Percentiles rank a stretch among this genome's conserved stretches.
Conservation (phyloP, 305 asterid genomes). For the Fraxinus latifolia region DNA sequence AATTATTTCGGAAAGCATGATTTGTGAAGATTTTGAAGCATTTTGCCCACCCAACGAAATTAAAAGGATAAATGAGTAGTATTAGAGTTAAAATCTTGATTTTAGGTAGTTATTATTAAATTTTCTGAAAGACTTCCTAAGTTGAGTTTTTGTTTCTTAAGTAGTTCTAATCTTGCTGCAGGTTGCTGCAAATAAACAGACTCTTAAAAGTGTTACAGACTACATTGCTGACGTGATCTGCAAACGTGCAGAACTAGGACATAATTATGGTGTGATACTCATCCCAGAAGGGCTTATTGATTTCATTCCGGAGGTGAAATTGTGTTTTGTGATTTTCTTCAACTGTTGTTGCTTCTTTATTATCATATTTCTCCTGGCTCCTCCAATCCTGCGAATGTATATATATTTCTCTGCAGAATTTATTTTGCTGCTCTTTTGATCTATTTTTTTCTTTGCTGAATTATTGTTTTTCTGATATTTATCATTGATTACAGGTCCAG, state of each 20-base stretch:
- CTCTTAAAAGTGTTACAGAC: slow-evolving; percentile 84
- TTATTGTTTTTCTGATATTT: slow-evolving; percentile 3
- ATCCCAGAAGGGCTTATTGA: slow-evolving; percentile 97
- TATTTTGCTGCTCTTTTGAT: slow-evolving; percentile 13
- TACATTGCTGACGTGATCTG: slow-evolving; percentile 75
- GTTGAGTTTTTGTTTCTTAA: slow-evolving; percentile 4
- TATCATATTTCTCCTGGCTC: not conserved
- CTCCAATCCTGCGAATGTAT: not conserved
- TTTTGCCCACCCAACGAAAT: slow-evolving; percentile 1
- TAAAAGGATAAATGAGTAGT: not conserved
- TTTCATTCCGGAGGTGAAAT: slow-evolving; percentile 91
- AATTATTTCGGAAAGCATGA: not conserved
- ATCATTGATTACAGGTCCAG: slow-evolving; percentile 67
- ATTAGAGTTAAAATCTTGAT: slow-evolving; percentile 10
- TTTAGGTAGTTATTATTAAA: not conserved
- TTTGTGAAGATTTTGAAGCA: not conserved
- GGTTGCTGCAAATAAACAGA: slow-evolving; percentile 88
- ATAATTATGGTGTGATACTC: slow-evolving; percentile 92
- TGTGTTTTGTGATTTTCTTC: not conserved
- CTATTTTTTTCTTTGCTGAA: slow-evolving; percentile 3
- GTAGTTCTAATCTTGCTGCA: slow-evolving; percentile 29
- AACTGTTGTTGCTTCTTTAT: not conserved
- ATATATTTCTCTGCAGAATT: not conserved
- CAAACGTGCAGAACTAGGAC: slow-evolving; percentile 81
- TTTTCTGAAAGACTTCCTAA: slow-evolving; percentile 4